Percentiles rank a stretch among this genome's conserved stretches.
These are phyloP conservation scores for Sporothrix brunneoviolacea DNA, from an alignment of 2,329 filamentous ascomycete species.

Conservation along the genomic window DNA sequence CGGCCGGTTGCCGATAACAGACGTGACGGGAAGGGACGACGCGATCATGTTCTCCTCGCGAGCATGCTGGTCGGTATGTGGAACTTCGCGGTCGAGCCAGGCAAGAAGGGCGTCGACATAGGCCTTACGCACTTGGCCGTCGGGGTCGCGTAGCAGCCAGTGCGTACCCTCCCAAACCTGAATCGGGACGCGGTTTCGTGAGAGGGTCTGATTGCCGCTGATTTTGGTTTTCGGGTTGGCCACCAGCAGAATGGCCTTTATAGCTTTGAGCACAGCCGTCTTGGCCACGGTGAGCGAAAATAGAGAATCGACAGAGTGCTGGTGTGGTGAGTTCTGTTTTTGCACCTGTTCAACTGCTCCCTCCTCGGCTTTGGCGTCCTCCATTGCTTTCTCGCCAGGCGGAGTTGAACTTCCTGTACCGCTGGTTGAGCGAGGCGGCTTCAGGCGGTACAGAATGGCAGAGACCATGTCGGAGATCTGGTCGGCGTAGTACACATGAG, in stretches of 20 bases:
- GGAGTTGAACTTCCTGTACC: slow-evolving; percentile 34
- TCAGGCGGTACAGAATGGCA: slow-evolving; percentile 70
- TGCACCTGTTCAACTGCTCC: slow-evolving; percentile 39
- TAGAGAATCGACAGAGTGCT: slow-evolving; percentile 41
- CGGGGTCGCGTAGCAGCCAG: slow-evolving; percentile 77
- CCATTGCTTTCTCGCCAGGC: slow-evolving; percentile 39
- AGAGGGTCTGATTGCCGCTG: slow-evolving; percentile 55
- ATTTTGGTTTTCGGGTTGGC: slow-evolving; percentile 63
- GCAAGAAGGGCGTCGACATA: slow-evolving; percentile 78
- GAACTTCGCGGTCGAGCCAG: slow-evolving; percentile 80
- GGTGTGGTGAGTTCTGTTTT: slow-evolving; percentile 28
- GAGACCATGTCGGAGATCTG: slow-evolving; percentile 93
- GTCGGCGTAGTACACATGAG: slow-evolving; percentile 93
- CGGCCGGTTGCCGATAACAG: slow-evolving; percentile 38
- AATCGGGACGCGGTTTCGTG: slow-evolving; percentile 68
- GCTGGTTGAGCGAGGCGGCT: slow-evolving; percentile 48
- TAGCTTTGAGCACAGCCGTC: slow-evolving; percentile 63
- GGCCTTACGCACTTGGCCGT: slow-evolving; percentile 70
- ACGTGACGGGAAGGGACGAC: not conserved
- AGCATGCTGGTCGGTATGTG: slow-evolving; percentile 55
- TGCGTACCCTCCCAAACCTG: slow-evolving; percentile 95
- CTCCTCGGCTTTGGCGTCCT: slow-evolving; percentile 30
- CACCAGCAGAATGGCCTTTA: slow-evolving; percentile 75
- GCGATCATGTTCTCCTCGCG: slow-evolving; percentile 41
- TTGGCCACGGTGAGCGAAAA: slow-evolving; percentile 51